A percentile compares a stretch with the other conserved stretches of the same genome.
Evolutionary conservation across 805 yeast genomes (phyloP).

Genomic region (Ogataea zsoltii): DNA sequence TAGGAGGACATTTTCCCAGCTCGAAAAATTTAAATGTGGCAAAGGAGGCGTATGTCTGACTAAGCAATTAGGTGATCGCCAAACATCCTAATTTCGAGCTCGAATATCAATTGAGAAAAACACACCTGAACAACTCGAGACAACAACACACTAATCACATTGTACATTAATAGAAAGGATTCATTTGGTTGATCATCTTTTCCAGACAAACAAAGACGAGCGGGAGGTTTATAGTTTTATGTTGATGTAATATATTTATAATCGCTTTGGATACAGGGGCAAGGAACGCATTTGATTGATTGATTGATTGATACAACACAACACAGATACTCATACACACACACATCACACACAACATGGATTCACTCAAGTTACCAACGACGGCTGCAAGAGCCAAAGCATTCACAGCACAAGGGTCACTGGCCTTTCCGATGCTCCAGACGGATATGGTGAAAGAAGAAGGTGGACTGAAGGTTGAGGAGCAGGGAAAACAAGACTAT

Average conservation of each 20-base stretch:
- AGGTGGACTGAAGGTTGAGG: conserved; percentile 12
- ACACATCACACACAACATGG: conserved; percentile 44
- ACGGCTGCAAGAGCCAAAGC: conserved; percentile 77
- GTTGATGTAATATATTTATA: conserved; percentile 17
- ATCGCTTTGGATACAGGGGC: conserved; percentile 7
- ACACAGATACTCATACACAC: conserved; percentile 13
- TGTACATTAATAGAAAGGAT: conserved; percentile 23
- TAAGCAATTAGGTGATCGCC: conserved; percentile 7
- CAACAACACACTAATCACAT: conserved; percentile 2
- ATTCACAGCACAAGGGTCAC: conserved; percentile 65
- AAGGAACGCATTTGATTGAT: conserved; percentile 7
- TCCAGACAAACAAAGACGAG: conserved; percentile 11
- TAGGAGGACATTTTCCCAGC: conserved; percentile 19
- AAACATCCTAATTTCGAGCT: conserved; percentile 1
- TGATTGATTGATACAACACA: not conserved
- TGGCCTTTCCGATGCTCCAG: conserved; percentile 59
- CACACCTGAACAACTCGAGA: not conserved
- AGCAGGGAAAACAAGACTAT: conserved; percentile 25
- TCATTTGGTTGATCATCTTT: conserved; percentile 33
- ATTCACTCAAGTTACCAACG: conserved; percentile 71
- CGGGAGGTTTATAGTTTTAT: conserved; percentile 19
- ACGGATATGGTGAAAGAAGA: conserved; percentile 29
- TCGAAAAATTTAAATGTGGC: conserved; percentile 7
- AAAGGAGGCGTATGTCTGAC: conserved; percentile 6
- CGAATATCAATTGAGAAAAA: not conserved